Evolutionary conservation across 148 eudicot genomes (phyloP), one percentile per base, ranked within the genome.

Genomic region (Pharnaceum exiguum): DNA sequence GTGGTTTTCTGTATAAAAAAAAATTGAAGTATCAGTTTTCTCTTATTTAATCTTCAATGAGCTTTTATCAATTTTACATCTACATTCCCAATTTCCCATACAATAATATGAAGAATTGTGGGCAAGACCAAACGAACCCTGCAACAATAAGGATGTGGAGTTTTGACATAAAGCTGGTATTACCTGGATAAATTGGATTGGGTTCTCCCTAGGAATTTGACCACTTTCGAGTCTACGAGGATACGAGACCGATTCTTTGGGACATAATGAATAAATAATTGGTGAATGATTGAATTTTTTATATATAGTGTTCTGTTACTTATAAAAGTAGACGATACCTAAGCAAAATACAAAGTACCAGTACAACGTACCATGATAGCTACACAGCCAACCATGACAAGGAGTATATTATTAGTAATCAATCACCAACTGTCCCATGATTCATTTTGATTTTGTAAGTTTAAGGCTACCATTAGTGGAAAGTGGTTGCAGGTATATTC

Each of bases 401-500:
- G 5, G 38, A 51, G 29, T 50, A 49, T 3, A 10, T 26, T 25
- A 49, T 35, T 3, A 31, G 3, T 7, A 15, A 21, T 30, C 10
- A 11, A 23, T 10, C 47, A 49, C 36, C 57, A 67, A 50, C 49
- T 66, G 71, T 58, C 54, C 42, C 30, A 67, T 57, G 55, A 62
- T 56, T 55, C 27, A 48, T 55, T 12, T 55, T 62, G 29, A 25
- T 62, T 70, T 70, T 62, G 74, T 48, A 62, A 43, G 74, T 70
- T 70, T 70, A 63, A 62, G 74, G 74, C 74, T 62, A 56, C 67
- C 33, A 70, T 70, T 62, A 62, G 67, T 62, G 63, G 62, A 57
- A 62, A 62, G 74, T 70, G 68, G 74, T 70, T 66, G 58, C 50
- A 38, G 67, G 62, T 55, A 69, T 69, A 62, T 69, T 69, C 67